Evolutionary conservation across 371 early-diverging fungal species (phyloP).

Genomic region (Funneliformis caledonium): DNA sequence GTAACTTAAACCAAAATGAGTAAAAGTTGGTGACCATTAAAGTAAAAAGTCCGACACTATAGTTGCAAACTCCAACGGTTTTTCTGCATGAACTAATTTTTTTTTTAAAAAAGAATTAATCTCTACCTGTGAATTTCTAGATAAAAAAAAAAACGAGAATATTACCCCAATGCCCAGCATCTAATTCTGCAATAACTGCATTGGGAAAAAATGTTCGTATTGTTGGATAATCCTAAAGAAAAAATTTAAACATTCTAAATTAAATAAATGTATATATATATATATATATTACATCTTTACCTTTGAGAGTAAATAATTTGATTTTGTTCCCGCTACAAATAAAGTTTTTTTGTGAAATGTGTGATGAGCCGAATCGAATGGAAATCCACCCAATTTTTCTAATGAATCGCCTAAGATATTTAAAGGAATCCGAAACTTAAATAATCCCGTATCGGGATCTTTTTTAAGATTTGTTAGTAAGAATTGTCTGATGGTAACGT

Average conservation of each 20-base stretch:
- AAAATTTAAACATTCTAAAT: background rate
- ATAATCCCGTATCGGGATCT: constrained; percentile 46
- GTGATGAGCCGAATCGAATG: constrained; percentile 42
- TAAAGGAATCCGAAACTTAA: constrained; percentile 76
- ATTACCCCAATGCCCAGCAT: constrained; percentile 91
- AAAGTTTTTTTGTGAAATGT: constrained; percentile 66
- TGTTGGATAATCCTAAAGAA: constrained; percentile 43
- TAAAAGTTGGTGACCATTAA: background rate
- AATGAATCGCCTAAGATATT: constrained; percentile 65
- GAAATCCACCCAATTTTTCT: constrained; percentile 61
- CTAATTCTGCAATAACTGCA: constrained; percentile 61
- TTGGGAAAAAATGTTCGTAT: constrained; percentile 72
- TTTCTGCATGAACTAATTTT: constrained; percentile 79
- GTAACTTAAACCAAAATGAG: background rate
- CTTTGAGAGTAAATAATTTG: constrained; percentile 65
- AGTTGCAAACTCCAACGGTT: constrained; percentile 66
- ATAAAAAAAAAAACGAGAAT: constrained; percentile 9
- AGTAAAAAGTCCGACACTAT: constrained; percentile 56
- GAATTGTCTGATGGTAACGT: constrained; percentile 79
- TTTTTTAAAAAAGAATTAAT: background rate
- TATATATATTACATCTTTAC: background rate
- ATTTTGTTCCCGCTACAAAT: constrained; percentile 80
- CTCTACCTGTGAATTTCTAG: background rate
- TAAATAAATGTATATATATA: too few relatives aligned
- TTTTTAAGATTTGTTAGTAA: constrained; percentile 87